These are phyloP conservation scores for Backusella tuberculispora DNA, from an alignment of 192 early-diverging fungal genomes.

Conservation along the genomic window DNA sequence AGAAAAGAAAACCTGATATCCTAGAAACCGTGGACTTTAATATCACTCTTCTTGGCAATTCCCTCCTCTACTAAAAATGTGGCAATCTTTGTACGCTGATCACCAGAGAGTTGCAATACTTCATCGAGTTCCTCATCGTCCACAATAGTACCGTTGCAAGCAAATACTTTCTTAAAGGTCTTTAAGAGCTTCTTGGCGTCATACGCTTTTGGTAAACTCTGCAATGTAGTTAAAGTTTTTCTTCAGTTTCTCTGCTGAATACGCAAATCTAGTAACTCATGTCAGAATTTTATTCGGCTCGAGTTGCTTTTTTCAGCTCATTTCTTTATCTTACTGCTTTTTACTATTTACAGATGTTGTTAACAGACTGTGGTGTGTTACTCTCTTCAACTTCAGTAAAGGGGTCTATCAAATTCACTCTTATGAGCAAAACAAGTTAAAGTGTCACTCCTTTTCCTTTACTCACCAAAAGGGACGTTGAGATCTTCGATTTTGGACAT, in stretches of 20 bases:
- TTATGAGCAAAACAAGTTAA: no score
- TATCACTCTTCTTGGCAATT: constrained; percentile 79
- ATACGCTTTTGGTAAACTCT: constrained; percentile 82
- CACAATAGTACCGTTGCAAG: constrained; percentile 91
- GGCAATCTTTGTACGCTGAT: constrained; percentile 83
- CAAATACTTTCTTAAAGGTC: constrained; percentile 94
- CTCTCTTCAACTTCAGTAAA: constrained; percentile 49
- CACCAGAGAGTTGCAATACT: constrained; percentile 91
- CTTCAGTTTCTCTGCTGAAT: constrained; percentile 95
- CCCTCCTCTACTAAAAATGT: constrained; percentile 69
- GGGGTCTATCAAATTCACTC: constrained; percentile 28
- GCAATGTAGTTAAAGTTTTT: constrained; percentile 94
- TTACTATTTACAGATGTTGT: constrained; percentile 49
- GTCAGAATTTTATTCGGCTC: no score
- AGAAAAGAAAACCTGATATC: background rate
- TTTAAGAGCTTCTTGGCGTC: constrained; percentile 91
- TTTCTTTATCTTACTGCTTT: no score
- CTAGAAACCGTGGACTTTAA: constrained; percentile 97
- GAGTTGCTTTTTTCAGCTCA: no score
- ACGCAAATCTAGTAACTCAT: constrained; percentile 81
- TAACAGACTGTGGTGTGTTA: constrained; percentile 32
- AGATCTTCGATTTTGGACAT: constrained; percentile 39
- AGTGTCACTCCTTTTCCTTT: background rate
- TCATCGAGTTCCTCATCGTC: constrained; percentile 88
- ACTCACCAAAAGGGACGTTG: constrained; percentile 33